phyloP scores from a whole-genome alignment of 805 yeast species.

The Starmerella riodocensis region DNA sequence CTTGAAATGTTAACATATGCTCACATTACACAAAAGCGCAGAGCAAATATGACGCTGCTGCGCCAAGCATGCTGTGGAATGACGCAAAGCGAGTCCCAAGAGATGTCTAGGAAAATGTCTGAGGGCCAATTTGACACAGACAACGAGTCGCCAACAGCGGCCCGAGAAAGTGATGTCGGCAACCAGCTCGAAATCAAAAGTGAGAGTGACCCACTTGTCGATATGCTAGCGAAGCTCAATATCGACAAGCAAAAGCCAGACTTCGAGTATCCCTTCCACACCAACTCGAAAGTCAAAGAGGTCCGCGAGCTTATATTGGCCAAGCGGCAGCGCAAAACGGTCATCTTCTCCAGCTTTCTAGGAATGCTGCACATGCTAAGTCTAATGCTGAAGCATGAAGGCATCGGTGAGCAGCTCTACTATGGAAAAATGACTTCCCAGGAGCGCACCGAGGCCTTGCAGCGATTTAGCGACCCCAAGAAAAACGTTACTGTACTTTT shows the following conservation, averaged over 20 bases:
- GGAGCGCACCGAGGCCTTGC: constrained; percentile 26
- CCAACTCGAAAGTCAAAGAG: constrained; percentile 26
- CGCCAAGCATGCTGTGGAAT: constrained; percentile 18
- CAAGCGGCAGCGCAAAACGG: constrained; percentile 32
- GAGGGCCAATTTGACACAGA: background rate
- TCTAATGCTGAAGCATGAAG: constrained; percentile 24
- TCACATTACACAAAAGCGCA: background rate
- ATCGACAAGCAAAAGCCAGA: background rate
- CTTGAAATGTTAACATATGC: background rate
- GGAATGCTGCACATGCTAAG: constrained; percentile 27
- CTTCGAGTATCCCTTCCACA: constrained; percentile 3
- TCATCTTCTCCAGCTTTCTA: constrained; percentile 36
- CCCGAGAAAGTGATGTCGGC: too few relatives aligned
- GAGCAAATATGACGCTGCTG: constrained; percentile 10
- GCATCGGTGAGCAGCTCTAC: constrained; percentile 27
- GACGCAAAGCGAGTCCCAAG: too few relatives aligned
- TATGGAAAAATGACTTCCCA: constrained; percentile 28
- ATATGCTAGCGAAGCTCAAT: too few relatives aligned
- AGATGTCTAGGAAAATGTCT: too few relatives aligned
- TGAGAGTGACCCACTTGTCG: too few relatives aligned
- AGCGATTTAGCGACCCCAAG: constrained; percentile 23
- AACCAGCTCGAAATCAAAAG: too few relatives aligned
- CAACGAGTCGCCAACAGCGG: background rate
- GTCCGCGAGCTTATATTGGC: constrained; percentile 27
- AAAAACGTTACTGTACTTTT: constrained; percentile 25